Conservation (phyloP, 257 asterid genomes). For the Nicotiana sylvestris region DNA sequence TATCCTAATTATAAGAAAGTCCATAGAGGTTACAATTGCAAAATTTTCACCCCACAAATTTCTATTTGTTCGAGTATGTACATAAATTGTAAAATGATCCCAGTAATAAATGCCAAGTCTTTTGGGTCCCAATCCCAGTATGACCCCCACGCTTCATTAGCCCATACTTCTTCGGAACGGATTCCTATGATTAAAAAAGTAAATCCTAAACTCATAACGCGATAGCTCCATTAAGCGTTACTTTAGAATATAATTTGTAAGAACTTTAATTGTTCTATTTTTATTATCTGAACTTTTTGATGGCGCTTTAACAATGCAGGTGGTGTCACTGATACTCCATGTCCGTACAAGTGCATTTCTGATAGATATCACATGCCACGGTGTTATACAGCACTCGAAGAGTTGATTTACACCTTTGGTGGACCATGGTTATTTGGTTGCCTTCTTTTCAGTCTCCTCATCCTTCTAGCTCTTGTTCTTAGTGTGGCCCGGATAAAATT, state of each 20-base stretch:
- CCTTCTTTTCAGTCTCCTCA: conserved; percentile 61
- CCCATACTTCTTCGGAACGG: no score
- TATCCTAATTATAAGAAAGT: no score
- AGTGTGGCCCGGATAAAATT: conserved; percentile 90
- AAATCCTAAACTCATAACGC: no score
- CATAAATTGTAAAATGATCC: no score
- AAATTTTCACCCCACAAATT: no score
- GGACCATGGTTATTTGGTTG: conserved; percentile 91
- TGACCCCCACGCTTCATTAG: no score
- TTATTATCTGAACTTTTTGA: not conserved
- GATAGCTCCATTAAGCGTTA: not conserved
- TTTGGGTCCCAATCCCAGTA: no score
- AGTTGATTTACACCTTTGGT: conserved; percentile 78
- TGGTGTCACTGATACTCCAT: conserved; percentile 65
- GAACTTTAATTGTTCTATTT: not conserved
- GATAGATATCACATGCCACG: conserved; percentile 84
- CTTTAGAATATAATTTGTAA: not conserved
- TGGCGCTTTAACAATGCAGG: conserved; percentile 35
- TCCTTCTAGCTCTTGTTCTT: conserved; percentile 73
- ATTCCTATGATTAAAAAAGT: no score
- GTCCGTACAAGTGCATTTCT: conserved; percentile 84
- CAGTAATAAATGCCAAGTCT: no score
- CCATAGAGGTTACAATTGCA: no score
- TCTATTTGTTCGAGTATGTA: no score
- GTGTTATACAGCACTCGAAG: conserved; percentile 86